Evolutionary conservation across 1,139 yeast genomes (phyloP), one percentile per base, ranked within the genome.

Genomic region (Taiozyma sp.): DNA sequence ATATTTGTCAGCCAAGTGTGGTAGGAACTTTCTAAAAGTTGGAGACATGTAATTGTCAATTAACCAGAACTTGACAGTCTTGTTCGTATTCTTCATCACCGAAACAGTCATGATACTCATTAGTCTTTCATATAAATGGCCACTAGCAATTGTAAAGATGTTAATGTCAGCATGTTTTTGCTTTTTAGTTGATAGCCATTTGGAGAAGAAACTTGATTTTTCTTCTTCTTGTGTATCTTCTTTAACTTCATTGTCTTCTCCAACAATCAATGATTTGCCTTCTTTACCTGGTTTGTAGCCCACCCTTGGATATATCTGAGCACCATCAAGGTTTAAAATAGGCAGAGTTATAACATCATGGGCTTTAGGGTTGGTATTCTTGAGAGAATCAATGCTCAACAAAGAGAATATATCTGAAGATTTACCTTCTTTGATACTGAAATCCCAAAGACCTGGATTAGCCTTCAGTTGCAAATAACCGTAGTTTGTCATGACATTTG

Each of bases 141-240:
- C 96, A 55, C 91, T 81, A 0, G 96, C 92, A 39, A 90, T 84
- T 0, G 96, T 79, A 66, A 90, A 91, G 40, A 92, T 84, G 65
- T 93, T 89, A 49, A 92, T 79, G 23, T 81, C 87, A 0, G 92
- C 87, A 36, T 74, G 73, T 41, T 63, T 60, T 13, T 54, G 59
- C 13, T 54, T 49, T 30, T 44, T 47, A 19, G 46, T 52, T 42
- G 41, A 19, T 23, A 55, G 50, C 46, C 55, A 49, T 7, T 51
- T 51, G 13, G 58, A 46, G 6, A 59, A 46, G 27, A 57, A 47
- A 3, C 63, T 56, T 23, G 29, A 13, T 12, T 30, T 43, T 7
- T 44, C 52, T 5, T 50, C 51, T n/a, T 40, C 47, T 28, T 4
- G 45, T 6, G 49, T 49, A 4, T 6, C 28, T 24, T 4, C 45